These are phyloP conservation scores for Pestalotiopsis fici DNA, from an alignment of 2,329 filamentous ascomycete species.

Conservation along the genomic window DNA sequence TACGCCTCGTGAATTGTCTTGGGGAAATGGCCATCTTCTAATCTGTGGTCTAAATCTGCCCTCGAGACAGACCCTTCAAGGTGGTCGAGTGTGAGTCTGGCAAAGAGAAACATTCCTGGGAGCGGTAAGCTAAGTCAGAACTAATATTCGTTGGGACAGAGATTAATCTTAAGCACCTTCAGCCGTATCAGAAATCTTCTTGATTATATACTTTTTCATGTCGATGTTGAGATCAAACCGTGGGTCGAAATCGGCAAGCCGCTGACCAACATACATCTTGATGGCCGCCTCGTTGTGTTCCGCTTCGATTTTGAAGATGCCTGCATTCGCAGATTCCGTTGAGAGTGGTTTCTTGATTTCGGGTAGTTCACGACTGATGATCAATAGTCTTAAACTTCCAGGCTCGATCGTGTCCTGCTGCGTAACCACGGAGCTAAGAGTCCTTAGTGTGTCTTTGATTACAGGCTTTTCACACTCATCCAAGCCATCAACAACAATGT, in stretches of 20 bases:
- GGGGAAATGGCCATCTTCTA: constrained; percentile 17
- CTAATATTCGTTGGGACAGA: not conserved
- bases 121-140: not conserved
- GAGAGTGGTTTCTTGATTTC: constrained; percentile 27
- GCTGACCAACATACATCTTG: constrained; percentile 16
- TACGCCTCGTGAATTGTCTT: constrained; percentile 15
- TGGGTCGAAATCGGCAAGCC: not conserved
- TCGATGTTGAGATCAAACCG: not conserved
- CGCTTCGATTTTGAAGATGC: constrained; percentile 2
- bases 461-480: constrained; percentile 39
- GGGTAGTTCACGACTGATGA: constrained; percentile 31
- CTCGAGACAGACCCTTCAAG: constrained; percentile 22
- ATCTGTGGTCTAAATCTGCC: constrained; percentile 17
- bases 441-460: constrained; percentile 13
- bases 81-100: constrained; percentile 28
- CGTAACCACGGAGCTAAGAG: constrained; percentile 20
- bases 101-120: constrained; percentile 33
- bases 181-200: not conserved
- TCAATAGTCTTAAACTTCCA: constrained; percentile 27
- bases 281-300: constrained; percentile 29
- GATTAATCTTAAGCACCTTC: not conserved
- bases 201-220: not conserved
- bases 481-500: constrained; percentile 44
- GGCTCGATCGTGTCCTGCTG: constrained; percentile 19
- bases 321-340: not conserved